Evolutionary conservation across 140 eudicot species (phyloP).

Genomic region (Senecio squalidus): DNA sequence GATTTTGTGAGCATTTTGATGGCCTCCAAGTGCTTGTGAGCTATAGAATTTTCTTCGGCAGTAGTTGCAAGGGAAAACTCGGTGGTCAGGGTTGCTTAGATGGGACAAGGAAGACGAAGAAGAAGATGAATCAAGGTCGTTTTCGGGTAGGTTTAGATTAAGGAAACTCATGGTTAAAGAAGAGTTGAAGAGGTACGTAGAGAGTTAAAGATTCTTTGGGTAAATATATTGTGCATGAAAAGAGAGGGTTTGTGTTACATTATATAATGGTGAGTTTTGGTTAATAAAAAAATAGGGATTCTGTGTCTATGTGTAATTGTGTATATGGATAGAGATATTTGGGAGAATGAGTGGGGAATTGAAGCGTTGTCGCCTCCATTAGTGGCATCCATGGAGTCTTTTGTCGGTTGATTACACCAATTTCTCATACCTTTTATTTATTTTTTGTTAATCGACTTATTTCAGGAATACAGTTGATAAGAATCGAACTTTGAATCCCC

Average conservation of each 20-base stretch:
- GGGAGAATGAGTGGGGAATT: conserved; percentile 32
- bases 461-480: too few relatives aligned
- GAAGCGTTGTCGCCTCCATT: conserved; percentile 28
- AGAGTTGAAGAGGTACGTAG: background rate
- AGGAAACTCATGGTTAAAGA: conserved; percentile 27
- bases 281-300: background rate
- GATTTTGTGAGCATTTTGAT: conserved; percentile 34
- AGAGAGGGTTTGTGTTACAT: conserved; percentile 14
- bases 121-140: conserved; percentile 15
- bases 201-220: background rate
- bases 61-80: conserved; percentile 29
- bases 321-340: conserved; percentile 28
- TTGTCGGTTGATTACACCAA: conserved; percentile 24
- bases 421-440: conserved; percentile 9
- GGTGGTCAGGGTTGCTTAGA: conserved; percentile 10
- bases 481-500: too few relatives aligned
- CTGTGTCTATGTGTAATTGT: background rate
- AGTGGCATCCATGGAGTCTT: conserved; percentile 28
- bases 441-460: too few relatives aligned
- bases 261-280: conserved; percentile 20
- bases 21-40: conserved; percentile 36
- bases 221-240: conserved; percentile 7
- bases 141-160: conserved; percentile 18
- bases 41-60: conserved; percentile 28
- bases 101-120: conserved; percentile 11